Conservation (phyloP, 768 basidiomycete genomes). For the Gloeophyllum trabeum region DNA sequence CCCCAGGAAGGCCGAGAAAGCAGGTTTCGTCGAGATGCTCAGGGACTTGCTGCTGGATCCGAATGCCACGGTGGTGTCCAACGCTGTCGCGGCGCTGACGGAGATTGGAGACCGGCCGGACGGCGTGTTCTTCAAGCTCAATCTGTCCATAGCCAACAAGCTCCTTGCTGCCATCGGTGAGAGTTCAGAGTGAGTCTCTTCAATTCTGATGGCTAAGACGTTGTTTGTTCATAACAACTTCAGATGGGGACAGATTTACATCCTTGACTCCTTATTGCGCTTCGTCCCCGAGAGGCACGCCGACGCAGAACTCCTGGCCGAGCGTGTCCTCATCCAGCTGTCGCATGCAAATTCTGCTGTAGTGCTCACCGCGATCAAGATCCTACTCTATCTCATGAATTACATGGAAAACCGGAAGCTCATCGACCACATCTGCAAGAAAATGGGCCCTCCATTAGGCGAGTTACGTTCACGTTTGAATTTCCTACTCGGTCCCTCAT, state of each 20-base stretch:
- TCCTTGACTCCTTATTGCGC: slow-evolving; percentile 85
- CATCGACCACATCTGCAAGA: slow-evolving; percentile 87
- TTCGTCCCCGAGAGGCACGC: slow-evolving; percentile 83
- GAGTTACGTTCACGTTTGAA: no score
- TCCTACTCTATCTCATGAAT: slow-evolving; percentile 94
- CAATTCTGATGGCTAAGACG: not conserved
- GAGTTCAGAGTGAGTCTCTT: slow-evolving; percentile 82
- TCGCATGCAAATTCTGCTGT: slow-evolving; percentile 99
- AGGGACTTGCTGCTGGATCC: slow-evolving; percentile 86
- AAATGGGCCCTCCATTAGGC: slow-evolving; percentile 98
- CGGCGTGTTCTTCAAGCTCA: slow-evolving; percentile 86
- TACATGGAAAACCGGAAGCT: slow-evolving; percentile 88
- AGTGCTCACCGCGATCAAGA: slow-evolving; percentile 97
- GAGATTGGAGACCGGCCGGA: slow-evolving; percentile 95
- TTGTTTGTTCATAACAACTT: slow-evolving; percentile 6
- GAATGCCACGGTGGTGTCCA: slow-evolving; percentile 96
- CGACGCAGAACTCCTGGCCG: slow-evolving; percentile 93
- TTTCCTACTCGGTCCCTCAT: slow-evolving; percentile 1
- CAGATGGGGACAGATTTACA: slow-evolving; percentile 99
- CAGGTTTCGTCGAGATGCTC: slow-evolving; percentile 84
- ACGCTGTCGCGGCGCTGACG: slow-evolving; percentile 92
- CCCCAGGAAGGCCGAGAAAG: slow-evolving; percentile 74
- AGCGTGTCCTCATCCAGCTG: slow-evolving; percentile 85
- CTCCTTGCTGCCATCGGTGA: slow-evolving; percentile 85
- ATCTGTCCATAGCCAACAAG: slow-evolving; percentile 79